Evolutionary conservation across 106 monocot species (phyloP).

Genomic region (Dioscorea alata): DNA sequence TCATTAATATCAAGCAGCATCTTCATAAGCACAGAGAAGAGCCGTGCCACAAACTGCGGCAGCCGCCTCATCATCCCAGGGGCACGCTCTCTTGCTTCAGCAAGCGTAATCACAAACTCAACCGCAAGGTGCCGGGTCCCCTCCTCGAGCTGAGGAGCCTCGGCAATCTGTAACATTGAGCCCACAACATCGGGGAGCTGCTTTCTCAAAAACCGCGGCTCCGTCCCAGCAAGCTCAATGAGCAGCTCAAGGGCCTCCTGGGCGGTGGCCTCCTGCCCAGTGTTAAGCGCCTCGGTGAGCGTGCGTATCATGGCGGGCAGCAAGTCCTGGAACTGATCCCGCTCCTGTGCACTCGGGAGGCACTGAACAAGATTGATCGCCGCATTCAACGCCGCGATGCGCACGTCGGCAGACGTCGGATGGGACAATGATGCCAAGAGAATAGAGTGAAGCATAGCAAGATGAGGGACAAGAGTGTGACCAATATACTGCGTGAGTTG

Average conservation of each 20-base stretch:
- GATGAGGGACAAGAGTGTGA: constrained; percentile 57
- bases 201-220: constrained; percentile 64
- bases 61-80: constrained; percentile 83
- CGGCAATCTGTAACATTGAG: constrained; percentile 87
- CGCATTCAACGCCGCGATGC: constrained; percentile 75
- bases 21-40: constrained; percentile 88
- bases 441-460: constrained; percentile 61
- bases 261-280: constrained; percentile 73
- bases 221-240: constrained; percentile 80
- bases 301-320: constrained; percentile 84
- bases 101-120: constrained; percentile 95
- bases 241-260: constrained; percentile 85
- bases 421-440: constrained; percentile 57
- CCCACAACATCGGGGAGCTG: constrained; percentile 74
- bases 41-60: constrained; percentile 71
- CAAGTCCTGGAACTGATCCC: constrained; percentile 73
- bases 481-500: constrained; percentile 78
- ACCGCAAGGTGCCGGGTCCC: constrained; percentile 87
- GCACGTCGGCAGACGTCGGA: constrained; percentile 63
- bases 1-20: constrained; percentile 91
- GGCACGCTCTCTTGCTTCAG: constrained; percentile 87
- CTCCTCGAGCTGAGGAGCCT: constrained; percentile 73
- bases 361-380: constrained; percentile 82
- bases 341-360: constrained; percentile 45
- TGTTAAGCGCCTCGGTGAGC: constrained; percentile 71